These are phyloP conservation scores for Diaporthe sp. DNA, from an alignment of 2,329 filamentous ascomycete species.

Conservation along the genomic window DNA sequence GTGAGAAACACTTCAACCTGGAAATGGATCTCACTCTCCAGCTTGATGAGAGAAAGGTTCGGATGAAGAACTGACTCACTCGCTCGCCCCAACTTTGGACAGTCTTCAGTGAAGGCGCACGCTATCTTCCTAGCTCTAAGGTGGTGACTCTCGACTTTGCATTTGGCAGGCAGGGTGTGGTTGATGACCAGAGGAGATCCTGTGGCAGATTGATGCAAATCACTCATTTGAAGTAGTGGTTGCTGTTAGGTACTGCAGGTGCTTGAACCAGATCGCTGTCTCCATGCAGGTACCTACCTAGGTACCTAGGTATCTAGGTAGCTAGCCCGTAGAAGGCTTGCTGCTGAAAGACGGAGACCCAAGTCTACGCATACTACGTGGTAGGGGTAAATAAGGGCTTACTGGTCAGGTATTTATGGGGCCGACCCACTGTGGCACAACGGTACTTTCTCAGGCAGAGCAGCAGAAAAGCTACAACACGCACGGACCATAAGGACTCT, in stretches of 20 bases:
- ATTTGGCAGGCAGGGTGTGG: background rate
- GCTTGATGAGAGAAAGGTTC: background rate
- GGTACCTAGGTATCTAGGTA: background rate
- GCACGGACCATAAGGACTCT: too few relatives aligned
- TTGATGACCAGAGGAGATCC: background rate
- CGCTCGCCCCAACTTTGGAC: background rate
- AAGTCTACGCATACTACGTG: too few relatives aligned
- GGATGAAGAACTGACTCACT: background rate
- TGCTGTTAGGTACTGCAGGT: background rate
- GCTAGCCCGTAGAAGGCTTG: background rate
- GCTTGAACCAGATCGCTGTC: background rate
- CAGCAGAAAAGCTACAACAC: too few relatives aligned
- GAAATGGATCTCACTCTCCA: background rate
- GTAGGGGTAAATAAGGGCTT: too few relatives aligned
- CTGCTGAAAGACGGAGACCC: background rate
- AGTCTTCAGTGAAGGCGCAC: background rate
- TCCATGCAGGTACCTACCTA: background rate
- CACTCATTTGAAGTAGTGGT: background rate
- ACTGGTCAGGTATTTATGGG: too few relatives aligned
- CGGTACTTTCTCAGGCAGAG: too few relatives aligned
- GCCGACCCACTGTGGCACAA: too few relatives aligned
- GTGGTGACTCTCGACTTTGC: background rate
- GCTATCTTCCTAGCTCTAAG: background rate
- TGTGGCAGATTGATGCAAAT: background rate
- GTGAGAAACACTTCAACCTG: background rate